Evolutionary conservation across 176 grass and related monocot species (phyloP), one percentile per base, ranked within the genome.

Genomic region (Juncus effusus): DNA sequence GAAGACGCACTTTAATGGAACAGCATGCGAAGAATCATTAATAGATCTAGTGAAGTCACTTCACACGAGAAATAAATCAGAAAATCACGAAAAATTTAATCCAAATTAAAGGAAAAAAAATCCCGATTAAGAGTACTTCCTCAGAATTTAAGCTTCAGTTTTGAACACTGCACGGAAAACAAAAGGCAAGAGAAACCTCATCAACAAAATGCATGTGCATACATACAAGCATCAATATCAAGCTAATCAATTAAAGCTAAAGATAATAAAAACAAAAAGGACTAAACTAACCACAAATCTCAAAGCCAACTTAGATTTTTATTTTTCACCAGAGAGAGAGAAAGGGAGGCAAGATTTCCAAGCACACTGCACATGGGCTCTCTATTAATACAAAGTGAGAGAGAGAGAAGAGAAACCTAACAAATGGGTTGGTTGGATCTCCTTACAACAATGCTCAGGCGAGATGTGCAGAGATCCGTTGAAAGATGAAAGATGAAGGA

Each of bases 121-220:
- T 28, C 19, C 19, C 19, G 19, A 28, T 28, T 1, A 28, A 28
- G 19, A 28, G 19, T 28, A 28, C 19, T 28, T 28, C 9, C 6
- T 47, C 44, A 47, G 54, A 71, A 71, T 11, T 71, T 8, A 5
- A 35, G 45, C 11, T 69, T 69, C 44, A 60, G 13, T 41, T 38
- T 72, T 40, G 10, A 13, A 15, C 38, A 72, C 40, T 59, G 69
- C 58, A 60, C 14, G 39, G 58, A 55, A 72, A 45, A 64, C 52
- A 69, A 47, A 69, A 38, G 59, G 11, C 68, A 72, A 72, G 57
- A 57, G 5, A 72, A 72, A 3, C 8, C 68, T n/a, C 42, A 55
- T n/a, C 42, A 58, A 72, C 54, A 16, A 59, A 60, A 42, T 44
- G 2, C 51, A 40, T 53, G 19, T 55, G 66, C 39, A 56, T 55